A percentile compares a stretch with the other conserved stretches of the same genome.
Evolutionary conservation across 768 basidiomycete genomes (phyloP).

Genomic region (Russula sp.): DNA sequence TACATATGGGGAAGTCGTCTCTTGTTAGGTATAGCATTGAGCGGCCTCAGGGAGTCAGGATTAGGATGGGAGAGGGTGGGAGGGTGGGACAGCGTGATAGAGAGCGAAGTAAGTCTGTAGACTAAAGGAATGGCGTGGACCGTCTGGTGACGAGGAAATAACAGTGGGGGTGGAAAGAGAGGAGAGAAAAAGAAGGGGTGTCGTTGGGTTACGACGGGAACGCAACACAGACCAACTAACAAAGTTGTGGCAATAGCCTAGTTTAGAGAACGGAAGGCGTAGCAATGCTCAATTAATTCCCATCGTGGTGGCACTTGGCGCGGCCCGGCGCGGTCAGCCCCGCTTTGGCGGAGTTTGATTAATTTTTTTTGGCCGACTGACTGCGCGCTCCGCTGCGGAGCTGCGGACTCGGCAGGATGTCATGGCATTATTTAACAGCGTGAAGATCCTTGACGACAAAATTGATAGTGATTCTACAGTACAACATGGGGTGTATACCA

Average conservation of each 20-base stretch:
- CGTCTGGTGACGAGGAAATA: conserved; percentile 16
- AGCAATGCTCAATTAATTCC: no score
- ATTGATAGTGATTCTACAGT: conserved; percentile 17
- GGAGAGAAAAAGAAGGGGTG: background rate
- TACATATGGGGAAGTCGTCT: conserved; percentile 87
- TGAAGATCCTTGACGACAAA: background rate
- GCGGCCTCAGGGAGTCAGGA: background rate
- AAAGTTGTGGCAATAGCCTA: no score
- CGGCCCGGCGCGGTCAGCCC: background rate
- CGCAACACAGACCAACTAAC: no score
- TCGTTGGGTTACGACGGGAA: background rate
- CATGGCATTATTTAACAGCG: no score
- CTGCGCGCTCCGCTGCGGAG: no score
- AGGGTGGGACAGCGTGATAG: conserved; percentile 13
- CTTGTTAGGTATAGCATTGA: conserved; percentile 83
- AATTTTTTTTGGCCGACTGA: no score
- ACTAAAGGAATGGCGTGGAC: conserved; percentile 21
- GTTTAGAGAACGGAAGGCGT: no score
- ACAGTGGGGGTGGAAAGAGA: background rate
- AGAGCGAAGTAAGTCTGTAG: conserved; percentile 17
- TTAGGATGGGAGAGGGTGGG: background rate
- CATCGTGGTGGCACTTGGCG: no score
- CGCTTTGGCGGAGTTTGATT: background rate
- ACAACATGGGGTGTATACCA: conserved; percentile 8
- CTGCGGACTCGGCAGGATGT: no score